Evolutionary conservation across 805 yeast species (phyloP).

Genomic region (Ogataea allantospora): DNA sequence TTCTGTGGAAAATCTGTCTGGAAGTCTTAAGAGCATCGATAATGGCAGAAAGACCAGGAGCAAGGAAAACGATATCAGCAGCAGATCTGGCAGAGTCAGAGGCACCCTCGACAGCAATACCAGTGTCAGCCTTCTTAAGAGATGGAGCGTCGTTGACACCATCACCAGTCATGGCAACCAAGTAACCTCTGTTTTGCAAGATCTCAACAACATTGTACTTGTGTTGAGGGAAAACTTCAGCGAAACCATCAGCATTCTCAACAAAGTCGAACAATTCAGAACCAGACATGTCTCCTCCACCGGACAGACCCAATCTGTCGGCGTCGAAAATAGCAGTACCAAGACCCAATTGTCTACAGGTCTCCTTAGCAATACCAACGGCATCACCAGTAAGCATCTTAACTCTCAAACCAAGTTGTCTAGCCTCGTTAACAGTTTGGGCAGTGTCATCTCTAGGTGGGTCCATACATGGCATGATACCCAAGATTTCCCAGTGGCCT

Average conservation of each 20-base stretch:
- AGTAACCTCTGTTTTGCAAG: conserved; percentile 92
- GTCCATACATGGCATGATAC: conserved; percentile 98
- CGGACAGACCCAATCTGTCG: conserved; percentile 93
- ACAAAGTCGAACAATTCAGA: conserved; percentile 96
- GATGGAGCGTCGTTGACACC: conserved; percentile 99
- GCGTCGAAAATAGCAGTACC: conserved; percentile 97
- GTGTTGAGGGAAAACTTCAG: conserved; percentile 98
- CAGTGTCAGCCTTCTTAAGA: conserved; percentile 91
- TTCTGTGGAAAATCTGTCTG: conserved; percentile 97
- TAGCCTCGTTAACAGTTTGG: conserved; percentile 88
- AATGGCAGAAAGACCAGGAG: conserved; percentile 93
- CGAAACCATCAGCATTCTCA: conserved; percentile 97
- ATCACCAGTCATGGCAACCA: conserved; percentile 99
- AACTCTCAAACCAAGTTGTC: conserved; percentile 86
- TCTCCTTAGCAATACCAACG: conserved; percentile 97
- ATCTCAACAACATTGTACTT: conserved; percentile 94
- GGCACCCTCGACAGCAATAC: conserved; percentile 99
- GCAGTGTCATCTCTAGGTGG: conserved; percentile 99
- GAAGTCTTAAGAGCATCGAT: conserved; percentile 94
- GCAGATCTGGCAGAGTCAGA: conserved; percentile 97
- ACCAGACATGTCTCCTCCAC: conserved; percentile 93
- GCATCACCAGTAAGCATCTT: conserved; percentile 99
- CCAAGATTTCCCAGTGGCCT: conserved; percentile 96
- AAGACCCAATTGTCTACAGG: conserved; percentile 95
- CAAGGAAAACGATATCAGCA: conserved; percentile 93